Base-by-base conservation (phyloP, 2,329 filamentous ascomycete genomes). In the Calycina marina region DNA sequence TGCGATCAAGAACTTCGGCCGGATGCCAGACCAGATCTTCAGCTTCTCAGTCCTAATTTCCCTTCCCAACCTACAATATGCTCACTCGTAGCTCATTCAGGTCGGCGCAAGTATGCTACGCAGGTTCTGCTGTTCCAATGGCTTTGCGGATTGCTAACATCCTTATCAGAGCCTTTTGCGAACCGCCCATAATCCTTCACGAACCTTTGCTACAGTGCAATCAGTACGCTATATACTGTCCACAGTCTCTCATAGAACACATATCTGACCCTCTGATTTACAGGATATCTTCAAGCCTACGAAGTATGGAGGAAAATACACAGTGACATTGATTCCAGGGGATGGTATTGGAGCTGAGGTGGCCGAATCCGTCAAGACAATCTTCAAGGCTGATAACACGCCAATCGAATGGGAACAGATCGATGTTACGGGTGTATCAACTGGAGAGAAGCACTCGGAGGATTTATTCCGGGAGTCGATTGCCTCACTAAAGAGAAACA, bases 321-420 rank as follows among this genome's bases (percentile, higher is more conserved):
- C 90, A 22, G 88, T 94, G 51, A 94, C 88, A 44, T 71, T 98
- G 55, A 96, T 98, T 58, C 90, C 90, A 60, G 90, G 88, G 73
- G 90, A 98, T 54, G 90, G 90, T 68, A 93, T 98, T 58, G 90
- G 90, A 60, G 83, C 84, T 60, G 90, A 98, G 66, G 86, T 96
- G 41, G 85, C 88, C 52, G 86, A 96, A 65, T 90, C 84, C 43
- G 88, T 98, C 60, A 93, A 94, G 77, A 92, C 88, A 48, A 80
- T 98, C 61, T 96, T 96, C 78, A 96, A 94, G 75, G 86, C 88
- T 58, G 88, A 96, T 69, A 96, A 93, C 57, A 88, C 94, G 33
- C 90, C 90, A 54, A 77, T 98, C 52, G 85, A 94, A 63, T 96
- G 90, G 88, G 90, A 98, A 63, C 86, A 96, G 68, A 72, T 98